phyloP scores from a whole-genome alignment of 805 yeast genomes.

The Metschnikowia koreensis region DNA sequence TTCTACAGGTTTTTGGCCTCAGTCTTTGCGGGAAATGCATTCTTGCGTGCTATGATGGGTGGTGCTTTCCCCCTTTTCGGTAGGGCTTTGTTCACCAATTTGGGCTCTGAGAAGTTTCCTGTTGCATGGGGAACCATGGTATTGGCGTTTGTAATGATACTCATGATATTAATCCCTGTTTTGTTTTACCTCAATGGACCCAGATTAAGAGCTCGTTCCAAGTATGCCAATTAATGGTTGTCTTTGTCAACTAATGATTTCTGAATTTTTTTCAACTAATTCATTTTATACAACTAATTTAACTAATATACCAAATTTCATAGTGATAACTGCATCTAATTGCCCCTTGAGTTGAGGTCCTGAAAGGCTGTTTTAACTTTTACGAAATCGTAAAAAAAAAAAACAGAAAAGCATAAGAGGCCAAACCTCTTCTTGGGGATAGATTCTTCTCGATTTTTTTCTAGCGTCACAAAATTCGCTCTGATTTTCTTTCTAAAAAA shows the following conservation, averaged over 20 bases:
- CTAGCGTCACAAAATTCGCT: too few relatives aligned
- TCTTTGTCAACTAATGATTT: slow-evolving; percentile 3
- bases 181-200: slow-evolving; percentile 12
- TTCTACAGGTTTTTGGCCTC: slow-evolving; percentile 14
- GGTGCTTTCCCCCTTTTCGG: slow-evolving; percentile 19
- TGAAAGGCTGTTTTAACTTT: too few relatives aligned
- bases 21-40: slow-evolving; percentile 16
- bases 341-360: too few relatives aligned
- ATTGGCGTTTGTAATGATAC: slow-evolving; percentile 7
- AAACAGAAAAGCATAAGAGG: too few relatives aligned
- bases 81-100: slow-evolving; percentile 11
- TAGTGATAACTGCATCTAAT: too few relatives aligned
- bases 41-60: slow-evolving; percentile 15
- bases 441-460: too few relatives aligned
- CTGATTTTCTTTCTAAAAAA: too few relatives aligned
- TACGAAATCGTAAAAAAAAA: too few relatives aligned
- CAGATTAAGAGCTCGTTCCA: slow-evolving; percentile 15
- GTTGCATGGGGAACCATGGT: slow-evolving; percentile 16
- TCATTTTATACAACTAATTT: too few relatives aligned
- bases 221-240: slow-evolving; percentile 13
- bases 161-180: slow-evolving; percentile 11
- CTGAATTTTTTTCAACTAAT: too few relatives aligned
- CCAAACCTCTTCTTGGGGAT: too few relatives aligned
- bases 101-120: slow-evolving; percentile 7
- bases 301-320: too few relatives aligned